phyloP scores from a whole-genome alignment of 2,329 filamentous ascomycete genomes.

The Pseudogymnoascus sp. region DNA sequence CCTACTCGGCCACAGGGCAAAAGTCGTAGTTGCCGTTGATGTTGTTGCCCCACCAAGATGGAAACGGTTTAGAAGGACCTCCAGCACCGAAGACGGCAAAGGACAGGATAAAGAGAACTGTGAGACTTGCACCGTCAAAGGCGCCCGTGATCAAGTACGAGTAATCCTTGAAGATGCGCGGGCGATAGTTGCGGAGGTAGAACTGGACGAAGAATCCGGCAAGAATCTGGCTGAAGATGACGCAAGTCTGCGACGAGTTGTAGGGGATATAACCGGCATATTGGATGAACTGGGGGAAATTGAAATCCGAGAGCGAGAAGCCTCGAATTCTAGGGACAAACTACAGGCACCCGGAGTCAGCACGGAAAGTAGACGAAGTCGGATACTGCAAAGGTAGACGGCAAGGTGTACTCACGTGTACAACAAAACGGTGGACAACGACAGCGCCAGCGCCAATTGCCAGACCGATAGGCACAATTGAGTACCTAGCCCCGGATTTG shows the following conservation, averaged over 20 bases:
- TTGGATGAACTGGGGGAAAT: slow-evolving; percentile 48
- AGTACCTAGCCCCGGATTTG: slow-evolving; percentile 36
- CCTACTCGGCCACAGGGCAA: slow-evolving; percentile 17
- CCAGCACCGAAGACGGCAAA: slow-evolving; percentile 40
- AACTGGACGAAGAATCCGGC: slow-evolving; percentile 39
- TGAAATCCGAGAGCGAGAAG: slow-evolving; percentile 39
- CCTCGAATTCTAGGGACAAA: slow-evolving; percentile 41
- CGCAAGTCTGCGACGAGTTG: slow-evolving; percentile 49
- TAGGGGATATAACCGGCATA: slow-evolving; percentile 50
- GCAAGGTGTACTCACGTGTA: slow-evolving; percentile 29
- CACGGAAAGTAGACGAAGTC: not conserved
- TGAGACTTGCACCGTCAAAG: slow-evolving; percentile 35
- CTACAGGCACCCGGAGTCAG: slow-evolving; percentile 24
- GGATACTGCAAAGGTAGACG: not conserved
- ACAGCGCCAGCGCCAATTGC: slow-evolving; percentile 42
- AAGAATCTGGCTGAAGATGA: slow-evolving; percentile 41
- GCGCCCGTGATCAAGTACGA: slow-evolving; percentile 37
- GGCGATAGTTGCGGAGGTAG: slow-evolving; percentile 33
- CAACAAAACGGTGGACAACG: slow-evolving; percentile 38
- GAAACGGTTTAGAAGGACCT: slow-evolving; percentile 33
- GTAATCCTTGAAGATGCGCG: slow-evolving; percentile 35
- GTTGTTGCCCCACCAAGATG: slow-evolving; percentile 33
- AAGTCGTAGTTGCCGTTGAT: slow-evolving; percentile 23
- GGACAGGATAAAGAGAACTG: slow-evolving; percentile 36
- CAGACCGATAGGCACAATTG: slow-evolving; percentile 45